A percentile compares a stretch with the other conserved stretches of the same genome.
Conservation (phyloP, 345 rosid species). For the Lepidium aucheri region DNA sequence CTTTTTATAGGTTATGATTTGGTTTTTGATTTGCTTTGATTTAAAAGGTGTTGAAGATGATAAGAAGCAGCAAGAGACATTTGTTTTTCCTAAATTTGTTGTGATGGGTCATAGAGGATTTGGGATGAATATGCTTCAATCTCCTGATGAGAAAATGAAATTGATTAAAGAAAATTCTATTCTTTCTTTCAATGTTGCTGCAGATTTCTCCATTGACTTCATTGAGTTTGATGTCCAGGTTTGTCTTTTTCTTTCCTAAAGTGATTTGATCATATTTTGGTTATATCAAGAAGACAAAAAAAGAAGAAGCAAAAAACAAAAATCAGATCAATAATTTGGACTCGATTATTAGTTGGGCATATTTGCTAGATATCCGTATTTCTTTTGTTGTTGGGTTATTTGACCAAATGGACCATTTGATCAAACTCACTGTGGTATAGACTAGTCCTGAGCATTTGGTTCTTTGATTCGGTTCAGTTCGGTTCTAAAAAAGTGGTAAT, state of each 20-base stretch:
- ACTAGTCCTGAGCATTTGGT: no score
- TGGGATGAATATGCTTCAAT: conserved; percentile 60
- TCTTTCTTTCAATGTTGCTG: conserved; percentile 49
- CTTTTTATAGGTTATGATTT: background rate
- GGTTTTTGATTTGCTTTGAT: background rate
- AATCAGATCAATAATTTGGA: background rate
- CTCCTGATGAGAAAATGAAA: conserved; percentile 38
- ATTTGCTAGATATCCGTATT: background rate
- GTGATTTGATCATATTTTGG: background rate
- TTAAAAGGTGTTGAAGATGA: conserved; percentile 25
- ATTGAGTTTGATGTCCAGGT: conserved; percentile 85
- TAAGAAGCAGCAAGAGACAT: background rate
- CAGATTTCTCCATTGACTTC: conserved; percentile 45
- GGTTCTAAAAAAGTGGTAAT: no score
- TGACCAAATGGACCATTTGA: no score
- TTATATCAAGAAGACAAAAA: background rate
- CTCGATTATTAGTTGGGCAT: background rate
- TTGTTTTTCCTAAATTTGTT: conserved; percentile 39
- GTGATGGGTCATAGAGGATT: conserved; percentile 62
- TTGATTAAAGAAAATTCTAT: conserved; percentile 56
- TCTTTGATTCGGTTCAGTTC: no score
- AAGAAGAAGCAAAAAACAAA: no score
- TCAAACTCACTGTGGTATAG: no score
- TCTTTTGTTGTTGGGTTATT: no score
- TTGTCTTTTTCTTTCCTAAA: background rate